These are phyloP conservation scores for Hsuehochloa calcarea DNA, from an alignment of 176 grass and related monocot genomes.

Conservation along the genomic window DNA sequence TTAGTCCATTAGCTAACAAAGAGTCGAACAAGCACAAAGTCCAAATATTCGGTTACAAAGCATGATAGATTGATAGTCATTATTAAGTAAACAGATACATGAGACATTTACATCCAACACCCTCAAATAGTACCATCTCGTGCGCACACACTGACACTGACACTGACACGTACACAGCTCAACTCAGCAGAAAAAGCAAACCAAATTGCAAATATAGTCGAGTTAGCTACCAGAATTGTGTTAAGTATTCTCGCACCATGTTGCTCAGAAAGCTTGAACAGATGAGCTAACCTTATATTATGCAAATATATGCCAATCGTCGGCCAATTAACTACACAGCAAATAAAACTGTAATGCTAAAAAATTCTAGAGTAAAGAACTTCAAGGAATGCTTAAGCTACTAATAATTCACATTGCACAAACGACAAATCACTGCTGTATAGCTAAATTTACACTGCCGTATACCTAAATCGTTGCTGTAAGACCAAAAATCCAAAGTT, in stretches of 20 bases:
- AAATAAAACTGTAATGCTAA: not conserved
- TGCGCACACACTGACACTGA: not conserved
- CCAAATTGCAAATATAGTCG: not conserved
- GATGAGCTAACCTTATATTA: not conserved
- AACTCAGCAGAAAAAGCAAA: not conserved
- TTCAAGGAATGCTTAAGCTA: not conserved
- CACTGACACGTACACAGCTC: not conserved
- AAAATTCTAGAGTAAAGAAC: not conserved
- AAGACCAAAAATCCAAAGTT: not conserved
- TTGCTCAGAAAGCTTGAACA: not conserved
- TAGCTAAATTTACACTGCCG: not conserved
- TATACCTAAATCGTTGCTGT: not conserved
- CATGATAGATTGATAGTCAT: not conserved
- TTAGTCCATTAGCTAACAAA: conserved; percentile 26
- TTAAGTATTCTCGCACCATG: not conserved
- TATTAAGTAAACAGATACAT: not conserved
- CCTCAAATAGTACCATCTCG: not conserved
- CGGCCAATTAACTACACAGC: not conserved
- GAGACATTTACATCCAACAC: not conserved
- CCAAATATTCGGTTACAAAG: not conserved
- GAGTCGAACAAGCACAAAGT: not conserved
- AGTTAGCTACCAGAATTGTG: not conserved
- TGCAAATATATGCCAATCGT: not conserved
- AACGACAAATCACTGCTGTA: not conserved
- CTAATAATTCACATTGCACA: not conserved